phyloP scores from a whole-genome alignment of 345 rosid genomes.

The Ricinus communis region DNA sequence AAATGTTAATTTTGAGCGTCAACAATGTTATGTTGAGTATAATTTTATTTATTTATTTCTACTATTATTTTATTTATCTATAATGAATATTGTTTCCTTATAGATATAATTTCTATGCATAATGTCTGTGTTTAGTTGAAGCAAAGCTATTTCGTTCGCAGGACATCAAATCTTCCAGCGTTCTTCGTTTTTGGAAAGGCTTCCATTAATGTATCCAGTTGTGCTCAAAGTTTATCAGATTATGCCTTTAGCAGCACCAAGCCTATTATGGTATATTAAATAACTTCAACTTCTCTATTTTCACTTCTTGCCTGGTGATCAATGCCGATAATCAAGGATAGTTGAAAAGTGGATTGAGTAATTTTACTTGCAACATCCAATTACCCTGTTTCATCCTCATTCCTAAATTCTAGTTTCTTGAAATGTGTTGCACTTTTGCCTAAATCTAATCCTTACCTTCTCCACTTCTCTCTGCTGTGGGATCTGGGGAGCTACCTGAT shows the following conservation, averaged over 20 bases:
- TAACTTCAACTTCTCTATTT: neutral
- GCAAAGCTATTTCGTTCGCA: slow-evolving; percentile 31
- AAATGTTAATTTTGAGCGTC: neutral
- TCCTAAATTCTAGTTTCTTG: no score
- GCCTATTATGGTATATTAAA: slow-evolving; percentile 57
- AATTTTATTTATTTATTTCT: neutral
- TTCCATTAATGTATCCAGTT: slow-evolving; percentile 44
- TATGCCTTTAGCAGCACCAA: slow-evolving; percentile 38
- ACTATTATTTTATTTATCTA: no score
- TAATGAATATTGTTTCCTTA: no score
- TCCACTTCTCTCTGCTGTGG: no score
- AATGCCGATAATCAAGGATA: no score
- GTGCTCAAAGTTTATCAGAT: slow-evolving; percentile 44
- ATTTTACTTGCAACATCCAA: no score
- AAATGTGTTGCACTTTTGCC: no score
- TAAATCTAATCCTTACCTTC: no score
- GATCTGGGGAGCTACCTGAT: no score
- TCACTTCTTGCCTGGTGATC: neutral
- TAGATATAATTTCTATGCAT: neutral
- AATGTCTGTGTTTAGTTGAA: neutral
- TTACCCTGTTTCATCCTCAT: no score
- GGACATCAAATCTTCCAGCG: slow-evolving; percentile 80
- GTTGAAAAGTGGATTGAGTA: no score
- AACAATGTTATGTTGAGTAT: neutral
- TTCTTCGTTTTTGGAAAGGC: slow-evolving; percentile 83